Conservation (phyloP, 495 filamentous ascomycete genomes). For the Xylaria nigripes region DNA sequence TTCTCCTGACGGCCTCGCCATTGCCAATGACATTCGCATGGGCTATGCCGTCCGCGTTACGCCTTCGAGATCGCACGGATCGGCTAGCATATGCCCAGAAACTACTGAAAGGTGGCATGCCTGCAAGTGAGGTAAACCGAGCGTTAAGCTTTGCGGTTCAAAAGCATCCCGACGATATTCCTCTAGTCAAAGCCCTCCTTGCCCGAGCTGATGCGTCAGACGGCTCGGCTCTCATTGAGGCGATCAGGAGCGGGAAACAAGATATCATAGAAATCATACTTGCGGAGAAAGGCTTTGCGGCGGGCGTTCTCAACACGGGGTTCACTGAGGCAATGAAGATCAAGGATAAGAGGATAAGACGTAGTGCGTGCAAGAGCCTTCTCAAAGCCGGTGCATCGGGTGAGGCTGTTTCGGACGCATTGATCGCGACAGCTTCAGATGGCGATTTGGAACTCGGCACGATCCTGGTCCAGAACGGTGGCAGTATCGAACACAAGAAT, state of each 20-base stretch:
- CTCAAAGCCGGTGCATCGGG: constrained; percentile 31
- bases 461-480: constrained; percentile 34
- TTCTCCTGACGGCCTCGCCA: constrained; percentile 29
- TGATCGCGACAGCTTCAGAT: constrained; percentile 35
- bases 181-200: constrained; percentile 31
- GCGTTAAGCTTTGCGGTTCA: constrained; percentile 36
- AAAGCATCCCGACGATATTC: constrained; percentile 32
- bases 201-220: constrained; percentile 33
- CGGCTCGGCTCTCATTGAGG: constrained; percentile 33
- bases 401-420: constrained; percentile 30
- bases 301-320: constrained; percentile 21
- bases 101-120: constrained; percentile 34
- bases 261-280: constrained; percentile 34
- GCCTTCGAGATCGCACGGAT: constrained; percentile 36
- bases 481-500: constrained; percentile 35
- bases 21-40: constrained; percentile 23
- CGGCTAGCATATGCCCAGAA: constrained; percentile 34
- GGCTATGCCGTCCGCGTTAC: constrained; percentile 37
- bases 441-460: constrained; percentile 37
- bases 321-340: constrained; percentile 29
- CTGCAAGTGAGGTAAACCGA: constrained; percentile 31
- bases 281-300: constrained; percentile 24
- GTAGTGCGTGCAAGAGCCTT: constrained; percentile 28
- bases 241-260: constrained; percentile 27
- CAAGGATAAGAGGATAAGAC: constrained; percentile 22